Evolutionary conservation across 345 rosid species (phyloP), one percentile per base, ranked within the genome.

Genomic region (Tarenaya hassleriana): DNA sequence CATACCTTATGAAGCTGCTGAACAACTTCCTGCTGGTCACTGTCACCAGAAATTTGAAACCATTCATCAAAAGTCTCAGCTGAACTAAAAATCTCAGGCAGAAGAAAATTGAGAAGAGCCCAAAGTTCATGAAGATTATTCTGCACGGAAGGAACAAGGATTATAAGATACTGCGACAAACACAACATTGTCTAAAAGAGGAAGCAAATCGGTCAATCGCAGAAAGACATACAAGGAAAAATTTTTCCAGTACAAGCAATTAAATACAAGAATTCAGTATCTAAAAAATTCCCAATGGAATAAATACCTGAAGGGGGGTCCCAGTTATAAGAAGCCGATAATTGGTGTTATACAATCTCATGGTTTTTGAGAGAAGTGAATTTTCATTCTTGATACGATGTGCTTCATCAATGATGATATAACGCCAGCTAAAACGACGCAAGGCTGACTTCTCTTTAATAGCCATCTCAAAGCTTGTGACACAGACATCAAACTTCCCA

Each of bases 61-160:
- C 98, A 92, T 66, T 92, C 98, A 65, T 92, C 98, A 80, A 92
- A 92, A 69, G 95, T 88, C 71, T 92, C 97, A 50, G 98, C 94
- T n/a, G 94, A 92, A 78, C 91, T 88, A 72, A 92, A 92, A 42
- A 92, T 87, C 79, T 92, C 97, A 0, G 95, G 97, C 32, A 92
- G 75, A 49, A 88, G 66, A 56, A 92, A 92, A 79, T 92, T 92
- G 45, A 92, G 95, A 66, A 92, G 98, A 61, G 97, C 73, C 98
- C 97, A 92, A 49, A 92, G 70, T 58, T 92, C 98, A 67, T 92
- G 97, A 69, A 92, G 97, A 72, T 92, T 92, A 76, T 92, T 92
- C 97, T 92, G 95, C 70, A 67, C 10, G 52, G 11, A 11, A 55
- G 41, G 41, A 52, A 38, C 44, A 21, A 59, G 40, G 29, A 24